Evolutionary conservation across 805 yeast genomes (phyloP), one percentile per base, ranked within the genome.

Genomic region (Hemisphaericaspora nanyangensis): DNA sequence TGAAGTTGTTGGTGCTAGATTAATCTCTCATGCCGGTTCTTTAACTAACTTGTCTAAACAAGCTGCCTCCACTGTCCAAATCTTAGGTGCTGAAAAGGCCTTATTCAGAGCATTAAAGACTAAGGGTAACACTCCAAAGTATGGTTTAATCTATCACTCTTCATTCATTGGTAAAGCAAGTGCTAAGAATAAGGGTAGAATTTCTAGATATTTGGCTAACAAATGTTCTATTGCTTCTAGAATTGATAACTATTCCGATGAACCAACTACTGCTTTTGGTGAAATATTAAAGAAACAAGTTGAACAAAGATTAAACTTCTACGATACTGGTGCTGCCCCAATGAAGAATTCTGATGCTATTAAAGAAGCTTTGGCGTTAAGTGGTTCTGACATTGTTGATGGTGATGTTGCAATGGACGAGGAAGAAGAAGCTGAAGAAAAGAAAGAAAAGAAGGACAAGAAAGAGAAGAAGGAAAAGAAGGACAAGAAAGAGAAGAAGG

Each of bases 31-130:
- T 58, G 97, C 99, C 47, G 99, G 99, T 68, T 89, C 97, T 52
- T 77, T 93, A 64, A 90, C 96, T 48, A 91, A 85, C 71, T 74
- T 93, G 63, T 89, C 98, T 43, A 93, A 93, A 65, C 96, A 90
- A 72, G 98, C 99, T 57, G 99, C 99, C 42, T 93, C 99, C 17
- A 93, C 99, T 44, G 97, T 93, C 45, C 99, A 93, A 76, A 89
- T 89, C 55, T 77, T 89, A 60, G 97, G 97, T 70, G 96, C 97
- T 55, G 97, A 89, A 72, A 89, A 89, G 78, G 96, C 96, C 38
- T 76, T 89, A 51, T 89, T 89, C 77, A 82, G 96, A 70, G 97
- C 97, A 48, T 79, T 89, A 65, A 89, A 89, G 75, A 90, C 96
- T 48, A 89, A 89, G 71, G 95, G 95, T 64, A 87, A 90, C 72